Conservation (phyloP, 495 filamentous ascomycete genomes). For the Neurospora hispaniola region DNA sequence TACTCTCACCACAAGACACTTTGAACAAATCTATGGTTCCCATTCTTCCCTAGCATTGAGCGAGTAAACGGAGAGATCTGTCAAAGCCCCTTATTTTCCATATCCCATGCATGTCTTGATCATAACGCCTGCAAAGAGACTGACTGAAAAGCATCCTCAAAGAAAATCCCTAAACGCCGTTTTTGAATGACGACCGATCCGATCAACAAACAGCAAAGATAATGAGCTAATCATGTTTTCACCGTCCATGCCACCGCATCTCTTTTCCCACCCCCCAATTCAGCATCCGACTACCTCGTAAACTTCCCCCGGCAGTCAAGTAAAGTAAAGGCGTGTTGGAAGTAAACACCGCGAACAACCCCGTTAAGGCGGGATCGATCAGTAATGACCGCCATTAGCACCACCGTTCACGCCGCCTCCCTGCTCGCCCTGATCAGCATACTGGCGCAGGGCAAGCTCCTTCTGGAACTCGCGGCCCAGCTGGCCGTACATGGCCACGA, state of each 20-base stretch:
- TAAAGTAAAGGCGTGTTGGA: neutral
- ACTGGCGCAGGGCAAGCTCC: constrained; percentile 89
- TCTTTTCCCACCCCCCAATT: neutral
- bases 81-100: neutral
- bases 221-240: neutral
- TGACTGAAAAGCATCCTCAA: neutral
- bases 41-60: neutral
- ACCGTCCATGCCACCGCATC: neutral
- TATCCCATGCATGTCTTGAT: neutral
- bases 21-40: neutral
- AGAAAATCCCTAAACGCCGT: neutral
- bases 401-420: constrained; percentile 19
- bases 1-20: neutral
- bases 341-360: neutral
- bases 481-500: constrained; percentile 65
- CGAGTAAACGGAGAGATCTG: neutral
- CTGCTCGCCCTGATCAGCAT: constrained; percentile 53
- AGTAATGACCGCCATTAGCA: constrained; percentile 4
- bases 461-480: constrained; percentile 85
- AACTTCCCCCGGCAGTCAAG: no score
- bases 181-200: neutral
- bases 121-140: neutral
- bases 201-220: neutral
- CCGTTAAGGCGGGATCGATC: neutral
- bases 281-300: no score